Evolutionary conservation across 2,329 filamentous ascomycete species (phyloP).

Genomic region (Lecanoromycetidae sp.): DNA sequence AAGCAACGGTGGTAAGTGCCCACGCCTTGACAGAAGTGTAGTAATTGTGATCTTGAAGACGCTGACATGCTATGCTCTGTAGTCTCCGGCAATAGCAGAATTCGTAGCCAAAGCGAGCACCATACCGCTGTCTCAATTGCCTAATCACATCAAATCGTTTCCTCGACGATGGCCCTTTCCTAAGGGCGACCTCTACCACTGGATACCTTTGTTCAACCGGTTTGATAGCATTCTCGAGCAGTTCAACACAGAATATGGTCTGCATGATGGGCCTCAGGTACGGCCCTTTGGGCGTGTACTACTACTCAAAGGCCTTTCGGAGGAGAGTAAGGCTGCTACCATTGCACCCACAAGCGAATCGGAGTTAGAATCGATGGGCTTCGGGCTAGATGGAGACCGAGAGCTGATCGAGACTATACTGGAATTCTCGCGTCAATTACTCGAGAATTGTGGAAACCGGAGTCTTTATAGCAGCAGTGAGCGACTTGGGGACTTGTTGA

Average conservation of each 20-base stretch:
- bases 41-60: neutral
- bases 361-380: constrained; percentile 48
- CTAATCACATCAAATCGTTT: constrained; percentile 64
- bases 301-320: constrained; percentile 46
- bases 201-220: constrained; percentile 86
- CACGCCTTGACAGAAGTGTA: constrained; percentile 17
- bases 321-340: constrained; percentile 39
- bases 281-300: constrained; percentile 59
- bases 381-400: constrained; percentile 63
- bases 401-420: constrained; percentile 69
- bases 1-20: constrained; percentile 40
- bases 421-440: constrained; percentile 70
- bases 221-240: constrained; percentile 81
- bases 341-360: constrained; percentile 23
- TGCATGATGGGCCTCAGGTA: constrained; percentile 68
- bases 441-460: constrained; percentile 92
- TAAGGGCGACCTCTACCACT: constrained; percentile 91
- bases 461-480: constrained; percentile 92
- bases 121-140: constrained; percentile 62
- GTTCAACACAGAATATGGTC: constrained; percentile 67
- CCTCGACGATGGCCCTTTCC: constrained; percentile 90
- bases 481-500: constrained; percentile 76
- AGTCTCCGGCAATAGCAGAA: constrained; percentile 79
- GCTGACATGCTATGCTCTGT: constrained; percentile 21
- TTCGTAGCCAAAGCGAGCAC: constrained; percentile 63